These are phyloP conservation scores for Erysimum cheiranthoides DNA, from an alignment of 345 rosid genomes.

Conservation along the genomic window DNA sequence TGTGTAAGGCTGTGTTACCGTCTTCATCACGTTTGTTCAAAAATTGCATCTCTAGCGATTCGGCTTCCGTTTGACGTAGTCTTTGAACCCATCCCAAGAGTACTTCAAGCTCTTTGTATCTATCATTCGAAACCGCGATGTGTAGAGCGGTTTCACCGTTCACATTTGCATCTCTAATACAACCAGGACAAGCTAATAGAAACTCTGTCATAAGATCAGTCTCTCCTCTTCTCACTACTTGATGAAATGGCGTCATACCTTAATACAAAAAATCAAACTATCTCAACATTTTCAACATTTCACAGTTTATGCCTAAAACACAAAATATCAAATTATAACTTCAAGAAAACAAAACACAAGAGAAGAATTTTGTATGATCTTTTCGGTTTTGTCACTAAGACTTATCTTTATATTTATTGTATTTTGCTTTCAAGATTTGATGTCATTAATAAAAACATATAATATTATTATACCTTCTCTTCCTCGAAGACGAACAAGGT, in stretches of 20 bases:
- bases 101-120: slow-evolving; percentile 34
- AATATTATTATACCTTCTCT: slow-evolving; percentile 42
- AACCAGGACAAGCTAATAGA: slow-evolving; percentile 38
- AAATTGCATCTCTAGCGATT: slow-evolving; percentile 18
- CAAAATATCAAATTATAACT: not conserved
- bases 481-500: slow-evolving; percentile 39
- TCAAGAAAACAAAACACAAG: not conserved
- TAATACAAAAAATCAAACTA: not conserved
- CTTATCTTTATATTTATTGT: too few species aligned
- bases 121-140: slow-evolving; percentile 25
- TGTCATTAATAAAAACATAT: too few species aligned
- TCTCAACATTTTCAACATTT: slow-evolving; percentile 9
- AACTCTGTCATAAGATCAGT: slow-evolving; percentile 40
- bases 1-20: slow-evolving; percentile 46
- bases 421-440: too few species aligned
- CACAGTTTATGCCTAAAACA: too few species aligned
- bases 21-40: slow-evolving; percentile 44
- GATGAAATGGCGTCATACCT: slow-evolving; percentile 43
- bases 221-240: slow-evolving; percentile 35
- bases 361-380: not conserved
- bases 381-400: too few species aligned
- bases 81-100: slow-evolving; percentile 41
- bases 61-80: not conserved
- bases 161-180: slow-evolving; percentile 38
- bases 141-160: slow-evolving; percentile 42